Percentiles rank a stretch among this genome's conserved stretches.
phyloP scores from a whole-genome alignment of 331 rosid species.

The Spiraea crenata region DNA sequence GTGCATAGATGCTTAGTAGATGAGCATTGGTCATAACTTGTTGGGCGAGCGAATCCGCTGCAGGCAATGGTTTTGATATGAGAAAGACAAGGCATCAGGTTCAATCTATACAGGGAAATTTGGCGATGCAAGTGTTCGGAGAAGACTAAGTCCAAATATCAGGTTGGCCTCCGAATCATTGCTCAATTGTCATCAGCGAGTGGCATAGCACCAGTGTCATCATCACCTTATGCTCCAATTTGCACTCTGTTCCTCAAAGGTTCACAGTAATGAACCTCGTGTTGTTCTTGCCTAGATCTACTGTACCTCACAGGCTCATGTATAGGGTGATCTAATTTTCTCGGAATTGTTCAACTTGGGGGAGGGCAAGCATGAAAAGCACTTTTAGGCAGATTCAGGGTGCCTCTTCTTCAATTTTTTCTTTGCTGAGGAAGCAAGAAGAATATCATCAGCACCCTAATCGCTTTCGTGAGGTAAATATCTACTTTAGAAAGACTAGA shows the following conservation, averaged over 20 bases:
- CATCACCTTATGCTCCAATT: background rate
- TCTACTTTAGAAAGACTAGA: background rate
- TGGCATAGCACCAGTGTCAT: background rate
- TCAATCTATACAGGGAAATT: too few species aligned
- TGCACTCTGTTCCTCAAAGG: background rate
- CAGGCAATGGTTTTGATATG: too few species aligned
- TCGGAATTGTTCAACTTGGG: too few species aligned
- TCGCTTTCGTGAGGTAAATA: background rate
- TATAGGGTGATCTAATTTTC: too few species aligned
- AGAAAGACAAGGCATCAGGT: too few species aligned
- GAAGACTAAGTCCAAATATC: too few species aligned
- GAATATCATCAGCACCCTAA: constrained; percentile 1
- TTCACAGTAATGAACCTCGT: background rate
- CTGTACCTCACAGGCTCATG: background rate
- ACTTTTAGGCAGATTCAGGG: background rate
- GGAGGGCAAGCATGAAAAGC: background rate
- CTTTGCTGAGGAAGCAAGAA: constrained; percentile 22
- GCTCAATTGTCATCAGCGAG: constrained; percentile 7
- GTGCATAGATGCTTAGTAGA: constrained; percentile 3
- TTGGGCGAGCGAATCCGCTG: too few species aligned
- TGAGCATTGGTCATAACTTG: constrained; percentile 8
- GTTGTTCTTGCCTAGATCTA: background rate
- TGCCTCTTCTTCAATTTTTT: constrained; percentile 21
- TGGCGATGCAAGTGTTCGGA: too few species aligned
- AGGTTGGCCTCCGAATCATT: background rate